Evolutionary conservation across 1,139 yeast genomes (phyloP).

Genomic region (Yamadazyma sp.): DNA sequence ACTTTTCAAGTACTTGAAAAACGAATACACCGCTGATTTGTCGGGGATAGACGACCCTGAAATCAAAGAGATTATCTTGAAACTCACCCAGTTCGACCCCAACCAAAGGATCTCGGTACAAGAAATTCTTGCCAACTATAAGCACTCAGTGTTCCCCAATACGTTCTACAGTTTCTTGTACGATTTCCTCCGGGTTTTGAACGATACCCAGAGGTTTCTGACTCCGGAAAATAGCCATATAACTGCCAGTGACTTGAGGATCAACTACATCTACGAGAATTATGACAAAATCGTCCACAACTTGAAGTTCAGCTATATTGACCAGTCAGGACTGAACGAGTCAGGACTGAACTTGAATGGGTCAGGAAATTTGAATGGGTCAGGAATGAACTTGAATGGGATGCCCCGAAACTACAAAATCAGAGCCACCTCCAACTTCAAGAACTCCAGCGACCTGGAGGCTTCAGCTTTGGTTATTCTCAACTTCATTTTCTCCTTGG

Average conservation of each 20-base stretch:
- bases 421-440: constrained; percentile 27
- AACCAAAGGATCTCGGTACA: constrained; percentile 54
- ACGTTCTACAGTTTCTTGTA: constrained; percentile 71
- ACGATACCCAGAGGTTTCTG: constrained; percentile 22
- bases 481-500: constrained; percentile 60
- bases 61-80: constrained; percentile 53
- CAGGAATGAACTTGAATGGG: constrained; percentile 49
- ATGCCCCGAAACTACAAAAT: constrained; percentile 44
- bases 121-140: constrained; percentile 51
- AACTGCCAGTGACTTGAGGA: constrained; percentile 55
- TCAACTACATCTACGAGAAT: constrained; percentile 56
- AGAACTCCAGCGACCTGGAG: constrained; percentile 23
- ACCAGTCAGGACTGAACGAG: no score
- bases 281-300: constrained; percentile 52
- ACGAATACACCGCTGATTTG: constrained; percentile 64
- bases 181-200: constrained; percentile 54
- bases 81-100: constrained; percentile 69
- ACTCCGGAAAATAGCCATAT: constrained; percentile 21
- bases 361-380: neutral
- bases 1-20: constrained; percentile 74
- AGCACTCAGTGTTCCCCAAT: constrained; percentile 60
- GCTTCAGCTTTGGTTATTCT: constrained; percentile 65
- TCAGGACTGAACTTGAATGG: constrained; percentile 49
- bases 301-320: constrained; percentile 41
- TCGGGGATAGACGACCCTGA: constrained; percentile 50